These are phyloP conservation scores for Colletotrichum sp. DNA, from an alignment of 2,329 filamentous ascomycete genomes.

Conservation along the genomic window DNA sequence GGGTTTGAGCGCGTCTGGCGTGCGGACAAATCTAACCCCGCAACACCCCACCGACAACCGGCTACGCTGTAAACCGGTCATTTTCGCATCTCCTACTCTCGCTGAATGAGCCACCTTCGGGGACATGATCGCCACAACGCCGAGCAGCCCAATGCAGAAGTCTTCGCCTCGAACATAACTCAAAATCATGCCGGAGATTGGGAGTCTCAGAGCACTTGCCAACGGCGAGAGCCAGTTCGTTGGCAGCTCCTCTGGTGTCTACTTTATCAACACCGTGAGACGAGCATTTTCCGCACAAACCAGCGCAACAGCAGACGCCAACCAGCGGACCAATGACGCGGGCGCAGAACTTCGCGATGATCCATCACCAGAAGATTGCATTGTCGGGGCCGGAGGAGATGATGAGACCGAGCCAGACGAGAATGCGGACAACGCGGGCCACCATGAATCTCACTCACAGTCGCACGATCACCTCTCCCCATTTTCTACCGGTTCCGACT, in stretches of 20 bases:
- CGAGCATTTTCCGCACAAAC: conserved; percentile 48
- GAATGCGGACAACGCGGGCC: background rate
- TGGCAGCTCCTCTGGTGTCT: conserved; percentile 56
- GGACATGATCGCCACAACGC: background rate
- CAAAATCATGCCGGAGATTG: conserved; percentile 10
- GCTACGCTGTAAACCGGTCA: background rate
- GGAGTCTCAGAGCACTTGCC: conserved; percentile 15
- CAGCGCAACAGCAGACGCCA: conserved; percentile 23
- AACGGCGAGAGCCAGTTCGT: conserved; percentile 51
- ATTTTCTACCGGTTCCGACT: background rate
- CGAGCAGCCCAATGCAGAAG: background rate
- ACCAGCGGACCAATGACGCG: background rate
- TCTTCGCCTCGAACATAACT: background rate
- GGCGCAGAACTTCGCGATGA: background rate
- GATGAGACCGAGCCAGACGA: background rate
- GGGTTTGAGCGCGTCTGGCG: background rate
- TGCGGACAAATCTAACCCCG: background rate
- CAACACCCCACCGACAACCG: background rate
- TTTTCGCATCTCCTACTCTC: background rate
- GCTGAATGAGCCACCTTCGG: background rate
- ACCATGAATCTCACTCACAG: background rate
- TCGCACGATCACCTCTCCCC: background rate
- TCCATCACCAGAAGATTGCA: conserved; percentile 16
- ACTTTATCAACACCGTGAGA: conserved; percentile 59
- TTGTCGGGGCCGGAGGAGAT: conserved; percentile 1